Evolutionary conservation across 495 filamentous ascomycete species (phyloP).

Genomic region (Rhypophila decipiens): DNA sequence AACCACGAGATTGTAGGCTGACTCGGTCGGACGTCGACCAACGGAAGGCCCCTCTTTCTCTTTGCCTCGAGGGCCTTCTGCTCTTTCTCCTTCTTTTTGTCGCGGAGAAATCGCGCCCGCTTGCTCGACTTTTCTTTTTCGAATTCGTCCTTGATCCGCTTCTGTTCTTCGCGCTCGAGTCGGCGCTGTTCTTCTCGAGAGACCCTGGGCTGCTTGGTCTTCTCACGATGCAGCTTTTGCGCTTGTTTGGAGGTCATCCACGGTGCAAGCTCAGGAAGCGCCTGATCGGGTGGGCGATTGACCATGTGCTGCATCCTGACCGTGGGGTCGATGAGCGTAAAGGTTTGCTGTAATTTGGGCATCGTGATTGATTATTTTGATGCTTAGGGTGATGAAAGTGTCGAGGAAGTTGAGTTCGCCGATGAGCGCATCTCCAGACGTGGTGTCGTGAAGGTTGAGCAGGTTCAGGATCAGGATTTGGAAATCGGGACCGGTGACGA

Average conservation of each 20-base stretch:
- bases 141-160: constrained; percentile 35
- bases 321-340: too few species aligned
- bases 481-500: too few species aligned
- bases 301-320: too few species aligned
- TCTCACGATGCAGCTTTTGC: constrained; percentile 30
- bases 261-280: constrained; percentile 6
- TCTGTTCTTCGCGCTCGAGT: constrained; percentile 36
- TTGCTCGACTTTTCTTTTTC: constrained; percentile 36
- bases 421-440: too few species aligned
- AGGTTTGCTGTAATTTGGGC: too few species aligned
- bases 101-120: constrained; percentile 29
- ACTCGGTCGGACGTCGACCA: constrained; percentile 34
- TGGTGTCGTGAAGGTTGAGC: too few species aligned
- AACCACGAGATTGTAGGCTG: constrained; percentile 41
- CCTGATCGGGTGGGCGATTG: too few species aligned
- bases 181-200: constrained; percentile 36
- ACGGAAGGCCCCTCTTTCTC: constrained; percentile 33
- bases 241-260: constrained; percentile 43
- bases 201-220: constrained; percentile 27
- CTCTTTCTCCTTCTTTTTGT: constrained; percentile 40
- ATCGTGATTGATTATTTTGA: too few species aligned
- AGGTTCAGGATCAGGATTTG: too few species aligned
- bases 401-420: too few species aligned
- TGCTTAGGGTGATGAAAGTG: too few species aligned
- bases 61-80: constrained; percentile 26